phyloP scores from a whole-genome alignment of 306 rosid genomes.

The Dalbergia cultrata region DNA sequence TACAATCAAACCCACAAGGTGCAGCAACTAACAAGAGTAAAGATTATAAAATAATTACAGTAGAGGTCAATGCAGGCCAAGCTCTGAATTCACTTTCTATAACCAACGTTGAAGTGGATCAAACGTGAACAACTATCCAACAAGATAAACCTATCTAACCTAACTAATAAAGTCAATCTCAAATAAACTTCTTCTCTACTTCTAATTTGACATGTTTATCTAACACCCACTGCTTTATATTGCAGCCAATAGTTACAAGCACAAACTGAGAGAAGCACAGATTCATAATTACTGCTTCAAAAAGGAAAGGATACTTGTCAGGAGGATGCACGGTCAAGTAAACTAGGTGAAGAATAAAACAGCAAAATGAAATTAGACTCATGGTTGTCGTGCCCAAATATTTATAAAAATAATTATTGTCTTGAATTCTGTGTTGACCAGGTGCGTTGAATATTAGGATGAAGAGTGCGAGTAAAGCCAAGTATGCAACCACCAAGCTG shows the following conservation, averaged over 20 bases:
- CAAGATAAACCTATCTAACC: conserved; percentile 19
- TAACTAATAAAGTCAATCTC: conserved; percentile 39
- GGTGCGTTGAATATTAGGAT: conserved; percentile 58
- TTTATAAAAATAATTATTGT: conserved; percentile 26
- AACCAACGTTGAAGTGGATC: conserved; percentile 19
- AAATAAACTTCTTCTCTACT: conserved; percentile 67
- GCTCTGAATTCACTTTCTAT: conserved; percentile 12
- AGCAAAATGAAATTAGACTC: conserved; percentile 46
- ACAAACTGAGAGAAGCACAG: conserved; percentile 89
- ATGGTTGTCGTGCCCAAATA: conserved; percentile 47
- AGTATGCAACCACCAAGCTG: conserved; percentile 69
- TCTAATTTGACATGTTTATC: conserved; percentile 54
- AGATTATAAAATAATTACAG: conserved; percentile 29
- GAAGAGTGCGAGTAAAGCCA: conserved; percentile 65
- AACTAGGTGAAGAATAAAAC: conserved; percentile 75
- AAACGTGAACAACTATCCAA: conserved; percentile 28
- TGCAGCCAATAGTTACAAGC: conserved; percentile 66
- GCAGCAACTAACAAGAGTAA: conserved; percentile 5
- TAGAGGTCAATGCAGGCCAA: conserved; percentile 43
- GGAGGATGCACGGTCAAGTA: conserved; percentile 77
- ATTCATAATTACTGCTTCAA: conserved; percentile 87
- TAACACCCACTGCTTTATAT: conserved; percentile 76
- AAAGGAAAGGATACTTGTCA: conserved; percentile 79
- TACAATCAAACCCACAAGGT: neutral
- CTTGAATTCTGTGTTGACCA: conserved; percentile 41